These are phyloP conservation scores for Pseudopithomyces chartarum DNA, from an alignment of 2,329 filamentous ascomycete genomes.

Conservation along the genomic window DNA sequence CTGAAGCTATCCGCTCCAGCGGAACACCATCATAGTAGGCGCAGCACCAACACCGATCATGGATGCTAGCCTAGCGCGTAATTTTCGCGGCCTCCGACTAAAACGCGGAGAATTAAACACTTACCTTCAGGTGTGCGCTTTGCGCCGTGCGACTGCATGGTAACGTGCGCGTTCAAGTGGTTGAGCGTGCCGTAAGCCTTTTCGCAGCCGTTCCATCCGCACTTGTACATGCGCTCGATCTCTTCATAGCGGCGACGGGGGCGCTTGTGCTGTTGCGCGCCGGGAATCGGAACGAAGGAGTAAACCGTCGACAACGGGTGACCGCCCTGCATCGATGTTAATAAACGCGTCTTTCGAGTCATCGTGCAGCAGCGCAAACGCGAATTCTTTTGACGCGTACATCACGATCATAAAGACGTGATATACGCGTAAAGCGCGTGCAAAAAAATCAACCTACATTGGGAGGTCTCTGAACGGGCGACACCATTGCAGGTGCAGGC, in stretches of 20 bases:
- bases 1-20: slow-evolving; percentile 52
- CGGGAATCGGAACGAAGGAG: slow-evolving; percentile 96
- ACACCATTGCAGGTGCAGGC: slow-evolving; percentile 61
- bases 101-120: slow-evolving; percentile 38
- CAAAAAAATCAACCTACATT: slow-evolving; percentile 58
- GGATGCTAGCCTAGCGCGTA: slow-evolving; percentile 39
- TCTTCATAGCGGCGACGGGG: slow-evolving; percentile 94
- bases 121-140: slow-evolving; percentile 98
- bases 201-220: slow-evolving; percentile 96
- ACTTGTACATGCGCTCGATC: slow-evolving; percentile 99
- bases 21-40: slow-evolving; percentile 58
- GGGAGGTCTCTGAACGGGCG: slow-evolving; percentile 65
- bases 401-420: not conserved
- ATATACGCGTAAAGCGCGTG: not conserved
- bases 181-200: slow-evolving; percentile 98
- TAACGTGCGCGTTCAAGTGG: slow-evolving; percentile 96
- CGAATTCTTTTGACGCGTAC: not conserved
- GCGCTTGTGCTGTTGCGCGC: slow-evolving; percentile 95
- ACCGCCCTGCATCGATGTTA: slow-evolving; percentile 47
- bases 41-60: slow-evolving; percentile 50
- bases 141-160: slow-evolving; percentile 94
- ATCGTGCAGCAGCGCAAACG: not conserved
- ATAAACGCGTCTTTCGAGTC: not conserved
- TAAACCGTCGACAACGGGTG: slow-evolving; percentile 78
- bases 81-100: slow-evolving; percentile 17